Percentiles rank a stretch among this genome's conserved stretches.
phyloP scores from a whole-genome alignment of 306 rosid genomes.

The Dalbergia oliveri region DNA sequence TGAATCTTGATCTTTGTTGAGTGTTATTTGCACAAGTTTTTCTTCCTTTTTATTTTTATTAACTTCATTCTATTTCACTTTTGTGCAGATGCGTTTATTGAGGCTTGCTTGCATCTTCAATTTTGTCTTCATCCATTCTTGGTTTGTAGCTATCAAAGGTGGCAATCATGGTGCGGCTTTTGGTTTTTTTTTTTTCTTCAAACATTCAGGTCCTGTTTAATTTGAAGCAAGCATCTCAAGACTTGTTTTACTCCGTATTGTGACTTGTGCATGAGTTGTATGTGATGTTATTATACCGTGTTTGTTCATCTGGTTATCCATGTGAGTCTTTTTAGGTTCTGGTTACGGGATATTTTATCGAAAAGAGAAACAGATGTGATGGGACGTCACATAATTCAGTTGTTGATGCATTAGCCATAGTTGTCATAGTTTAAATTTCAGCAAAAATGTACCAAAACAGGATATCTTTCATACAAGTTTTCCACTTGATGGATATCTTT shows the following conservation, averaged over 20 bases:
- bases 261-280: slow-evolving; percentile 3
- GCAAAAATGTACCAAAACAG: not conserved
- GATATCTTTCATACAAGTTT: no score
- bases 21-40: not conserved
- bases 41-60: not conserved
- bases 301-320: not conserved
- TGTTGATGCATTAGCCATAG: slow-evolving; percentile 1
- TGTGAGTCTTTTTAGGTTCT: slow-evolving; percentile 17
- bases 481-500: not conserved
- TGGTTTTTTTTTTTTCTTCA: not conserved
- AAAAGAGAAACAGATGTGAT: not conserved
- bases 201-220: slow-evolving; percentile 16
- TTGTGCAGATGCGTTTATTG: slow-evolving; percentile 55
- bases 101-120: slow-evolving; percentile 56
- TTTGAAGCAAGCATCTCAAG: slow-evolving; percentile 26
- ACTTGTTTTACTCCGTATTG: not conserved
- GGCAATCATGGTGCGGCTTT: slow-evolving; percentile 22
- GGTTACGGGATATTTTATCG: not conserved
- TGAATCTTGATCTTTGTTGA: not conserved
- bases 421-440: slow-evolving; percentile 4
- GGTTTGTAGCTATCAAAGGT: not conserved
- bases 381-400: not conserved
- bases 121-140: slow-evolving; percentile 49
- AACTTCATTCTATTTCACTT: slow-evolving; percentile 35
- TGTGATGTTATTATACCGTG: not conserved